Evolutionary conservation across 768 basidiomycete genomes (phyloP), one percentile per base, ranked within the genome.

Genomic region (Artomyces pyxidatus): DNA sequence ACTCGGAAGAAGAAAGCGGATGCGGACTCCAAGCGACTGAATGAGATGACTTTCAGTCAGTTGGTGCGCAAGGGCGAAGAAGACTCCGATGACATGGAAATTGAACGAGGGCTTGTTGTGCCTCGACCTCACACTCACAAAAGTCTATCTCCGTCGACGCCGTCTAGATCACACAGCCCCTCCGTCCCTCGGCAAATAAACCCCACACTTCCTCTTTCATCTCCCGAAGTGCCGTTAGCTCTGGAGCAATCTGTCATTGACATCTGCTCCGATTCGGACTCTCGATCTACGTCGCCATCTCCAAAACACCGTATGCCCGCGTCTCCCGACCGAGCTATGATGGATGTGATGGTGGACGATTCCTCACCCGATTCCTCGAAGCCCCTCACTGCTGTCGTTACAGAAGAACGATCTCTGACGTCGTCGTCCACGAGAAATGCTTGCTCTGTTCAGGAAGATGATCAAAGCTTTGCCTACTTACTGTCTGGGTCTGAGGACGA

Each of bases 81-180:
- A 45, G 80, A 82, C 57, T 69, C 71, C 1, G 74, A 77, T 45
- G 78, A 84, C 53, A 59, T 73, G 57, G 79, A 77, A 9, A 74
- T 80, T 27, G 77, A 80, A 59, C 61, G 60, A 9, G 76, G 75
- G 5, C 53, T 69, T 6, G 56, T 64, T 14, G 17, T 27, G 35
- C 37, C 52, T 21, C 26, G 28, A 22, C 27, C 39, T 19, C 46
- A 52, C 50, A 10, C 48, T 37, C 29, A 53, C 23, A 32, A 47
- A 37, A 47, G 48, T 16, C 23, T 32, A 41, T 22, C 14, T 17
- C 41, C 19, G n/a, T 39, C 6, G 43, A 49, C n/a, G 4, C 3
- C 25, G 43, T 23, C 48, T n/a, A n/a, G n/a, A n/a, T n/a, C n/a
- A n/a, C n/a, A n/a, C n/a, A n/a, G n/a, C n/a, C n/a, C n/a, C n/a